Percentiles rank a stretch among this genome's conserved stretches.
Conservation (phyloP, 805 yeast genomes). For the Kodamaea kakaduensis region DNA sequence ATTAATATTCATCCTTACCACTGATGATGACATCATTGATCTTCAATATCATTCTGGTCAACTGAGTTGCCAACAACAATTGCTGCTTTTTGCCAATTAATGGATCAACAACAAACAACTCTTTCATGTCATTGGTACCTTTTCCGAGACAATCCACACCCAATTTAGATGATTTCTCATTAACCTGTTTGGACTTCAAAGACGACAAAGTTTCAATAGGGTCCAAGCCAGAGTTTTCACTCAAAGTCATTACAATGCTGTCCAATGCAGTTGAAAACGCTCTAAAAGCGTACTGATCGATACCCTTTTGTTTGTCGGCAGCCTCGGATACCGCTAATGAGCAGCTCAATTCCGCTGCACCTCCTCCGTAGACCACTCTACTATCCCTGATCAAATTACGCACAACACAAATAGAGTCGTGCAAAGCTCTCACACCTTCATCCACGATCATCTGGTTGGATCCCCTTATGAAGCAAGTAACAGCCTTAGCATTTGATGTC, state of each 20-base stretch:
- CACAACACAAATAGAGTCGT: slow-evolving; percentile 95
- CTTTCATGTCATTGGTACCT: slow-evolving; percentile 89
- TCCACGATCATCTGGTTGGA: slow-evolving; percentile 97
- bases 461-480: slow-evolving; percentile 90
- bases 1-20: slow-evolving; percentile 69
- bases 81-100: slow-evolving; percentile 97
- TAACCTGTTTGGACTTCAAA: slow-evolving; percentile 80
- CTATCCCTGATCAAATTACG: slow-evolving; percentile 90
- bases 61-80: slow-evolving; percentile 89
- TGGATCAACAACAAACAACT: slow-evolving; percentile 92
- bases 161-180: slow-evolving; percentile 61
- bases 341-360: slow-evolving; percentile 94
- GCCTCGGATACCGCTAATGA: slow-evolving; percentile 87
- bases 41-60: slow-evolving; percentile 95
- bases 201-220: slow-evolving; percentile 87
- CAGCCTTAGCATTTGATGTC: slow-evolving; percentile 81
- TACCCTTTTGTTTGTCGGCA: slow-evolving; percentile 90
- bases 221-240: slow-evolving; percentile 94
- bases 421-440: slow-evolving; percentile 93
- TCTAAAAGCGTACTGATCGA: slow-evolving; percentile 96
- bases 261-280: slow-evolving; percentile 91
- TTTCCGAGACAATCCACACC: slow-evolving; percentile 94
- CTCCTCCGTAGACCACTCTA: slow-evolving; percentile 98
- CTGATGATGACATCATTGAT: slow-evolving; percentile 93
- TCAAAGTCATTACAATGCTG: slow-evolving; percentile 87